Conservation (phyloP, 805 yeast genomes). For the Cyberlindnera nakhonratchasimensis region DNA sequence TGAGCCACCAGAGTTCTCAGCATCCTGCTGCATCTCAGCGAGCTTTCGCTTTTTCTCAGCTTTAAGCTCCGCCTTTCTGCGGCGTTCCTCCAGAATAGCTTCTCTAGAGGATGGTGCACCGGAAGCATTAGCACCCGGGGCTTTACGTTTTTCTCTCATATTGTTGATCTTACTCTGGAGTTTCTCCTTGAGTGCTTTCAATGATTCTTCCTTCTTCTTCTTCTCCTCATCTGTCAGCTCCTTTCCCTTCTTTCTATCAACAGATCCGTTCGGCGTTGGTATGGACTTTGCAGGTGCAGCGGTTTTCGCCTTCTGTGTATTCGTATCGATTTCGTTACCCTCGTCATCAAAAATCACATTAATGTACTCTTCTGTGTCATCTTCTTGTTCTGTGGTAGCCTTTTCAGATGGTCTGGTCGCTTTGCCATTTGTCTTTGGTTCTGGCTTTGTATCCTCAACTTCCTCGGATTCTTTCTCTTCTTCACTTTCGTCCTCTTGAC, state of each 20-base stretch:
- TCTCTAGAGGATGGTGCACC: conserved; percentile 89
- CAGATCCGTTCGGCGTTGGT: conserved; percentile 5
- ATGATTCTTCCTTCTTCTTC: conserved; percentile 47
- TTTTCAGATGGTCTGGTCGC: conserved; percentile 11
- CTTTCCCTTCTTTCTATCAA: conserved; percentile 25
- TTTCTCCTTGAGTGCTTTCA: conserved; percentile 71
- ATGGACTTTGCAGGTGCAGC: not conserved
- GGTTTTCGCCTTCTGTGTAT: conserved; percentile 11
- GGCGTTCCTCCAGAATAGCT: conserved; percentile 67
- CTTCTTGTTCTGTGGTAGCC: conserved; percentile 5
- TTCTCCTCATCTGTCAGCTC: conserved; percentile 46
- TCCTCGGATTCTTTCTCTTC: conserved; percentile 18
- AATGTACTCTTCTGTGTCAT: conserved; percentile 33
- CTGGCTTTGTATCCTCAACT: conserved; percentile 3
- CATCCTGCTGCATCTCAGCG: conserved; percentile 38
- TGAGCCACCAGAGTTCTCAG: conserved; percentile 39
- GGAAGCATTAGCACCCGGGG: conserved; percentile 75
- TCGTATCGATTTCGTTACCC: conserved; percentile 45
- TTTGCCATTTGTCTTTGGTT: conserved; percentile 22
- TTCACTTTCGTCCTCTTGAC: conserved; percentile 1
- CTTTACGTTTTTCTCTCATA: conserved; percentile 79
- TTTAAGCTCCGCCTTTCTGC: conserved; percentile 37
- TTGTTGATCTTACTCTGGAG: conserved; percentile 68
- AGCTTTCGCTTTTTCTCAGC: conserved; percentile 37
- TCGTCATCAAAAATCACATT: conserved; percentile 67